Base-by-base conservation (phyloP, 140 eudicot genomes). In the Cichorium intybus region DNA sequence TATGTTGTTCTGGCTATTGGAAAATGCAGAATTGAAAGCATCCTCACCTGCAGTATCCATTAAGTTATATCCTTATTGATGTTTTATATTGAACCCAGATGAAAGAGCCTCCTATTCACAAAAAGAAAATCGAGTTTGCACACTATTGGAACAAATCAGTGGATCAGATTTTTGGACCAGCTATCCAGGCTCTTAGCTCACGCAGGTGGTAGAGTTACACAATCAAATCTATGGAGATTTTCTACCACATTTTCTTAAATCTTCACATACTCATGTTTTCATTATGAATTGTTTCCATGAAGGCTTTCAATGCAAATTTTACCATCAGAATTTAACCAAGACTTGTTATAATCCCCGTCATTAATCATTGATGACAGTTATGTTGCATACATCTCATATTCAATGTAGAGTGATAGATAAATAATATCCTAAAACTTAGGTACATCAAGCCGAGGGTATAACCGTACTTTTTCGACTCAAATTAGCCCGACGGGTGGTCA, bases 101-200 rank as follows among this genome's bases (percentile, higher is more conserved):
- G 14, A 82, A 68, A 68, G 78, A 52, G 71, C 81, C 88, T 56
- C 81, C 88, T 56, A 56, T 80, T 24, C 51, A 74, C 52, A 76
- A 68, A 55, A 90, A 70, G 71, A 75, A 75, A 31, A 51, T 81
- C 22, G 93, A 79, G 47, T 55, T 79, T 77, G 92, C 82, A 35
- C 97, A 84, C 71, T 45, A 84, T 33, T 90, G 94, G 94, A 90
- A 90, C 82, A 87, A 82, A 78, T 74, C 88, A 17, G 90, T 86
- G 72, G 95, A 87, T 70, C 81, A 73, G 77, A 76, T 80, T 24
- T 81, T 89, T 54, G 84, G 90, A 51, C 78, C 95, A 41, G 73
- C 78, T 43, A 89, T 89, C 7, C 29, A 69, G 76, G 77, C 91
- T 65, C 85, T 90, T 33, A 86, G 95, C 61, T 84, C 89, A 17